Conservation (phyloP, 176 grass and related monocot genomes). For the Microstegium vimineum region DNA sequence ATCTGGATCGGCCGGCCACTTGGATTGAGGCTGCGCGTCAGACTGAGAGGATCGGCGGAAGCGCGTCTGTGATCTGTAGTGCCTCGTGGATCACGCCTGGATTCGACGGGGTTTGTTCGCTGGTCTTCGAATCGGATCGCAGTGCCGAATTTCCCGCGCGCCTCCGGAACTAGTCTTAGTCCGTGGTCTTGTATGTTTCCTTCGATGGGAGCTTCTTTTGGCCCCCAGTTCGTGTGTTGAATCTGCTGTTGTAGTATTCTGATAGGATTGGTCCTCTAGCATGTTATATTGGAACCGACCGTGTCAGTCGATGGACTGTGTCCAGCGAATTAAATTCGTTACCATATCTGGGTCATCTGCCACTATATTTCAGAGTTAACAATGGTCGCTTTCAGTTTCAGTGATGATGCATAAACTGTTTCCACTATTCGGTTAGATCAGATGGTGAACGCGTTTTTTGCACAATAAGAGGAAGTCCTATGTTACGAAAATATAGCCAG, state of each 20-base stretch:
- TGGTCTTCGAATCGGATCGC: neutral
- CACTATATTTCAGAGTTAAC: neutral
- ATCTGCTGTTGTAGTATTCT: neutral
- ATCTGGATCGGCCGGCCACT: conserved; percentile 9
- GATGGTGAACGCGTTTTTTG: neutral
- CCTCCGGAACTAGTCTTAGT: neutral
- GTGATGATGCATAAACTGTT: neutral
- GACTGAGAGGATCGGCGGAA: neutral
- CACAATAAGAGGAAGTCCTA: neutral
- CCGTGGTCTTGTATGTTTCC: neutral
- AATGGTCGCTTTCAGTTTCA: neutral
- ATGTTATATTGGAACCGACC: neutral
- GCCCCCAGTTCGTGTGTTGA: neutral
- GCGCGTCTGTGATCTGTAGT: neutral
- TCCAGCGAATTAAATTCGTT: neutral
- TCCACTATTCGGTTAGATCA: neutral
- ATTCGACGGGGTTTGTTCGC: neutral
- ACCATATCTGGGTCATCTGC: neutral
- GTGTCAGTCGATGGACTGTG: neutral
- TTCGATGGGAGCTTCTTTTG: neutral
- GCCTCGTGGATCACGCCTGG: conserved; percentile 18
- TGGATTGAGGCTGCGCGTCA: neutral
- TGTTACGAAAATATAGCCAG: neutral
- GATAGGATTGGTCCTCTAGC: neutral
- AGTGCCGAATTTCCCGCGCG: neutral